Base-by-base conservation (phyloP, 371 early-diverging fungal genomes). In the Blastocladiella emersonii region DNA sequence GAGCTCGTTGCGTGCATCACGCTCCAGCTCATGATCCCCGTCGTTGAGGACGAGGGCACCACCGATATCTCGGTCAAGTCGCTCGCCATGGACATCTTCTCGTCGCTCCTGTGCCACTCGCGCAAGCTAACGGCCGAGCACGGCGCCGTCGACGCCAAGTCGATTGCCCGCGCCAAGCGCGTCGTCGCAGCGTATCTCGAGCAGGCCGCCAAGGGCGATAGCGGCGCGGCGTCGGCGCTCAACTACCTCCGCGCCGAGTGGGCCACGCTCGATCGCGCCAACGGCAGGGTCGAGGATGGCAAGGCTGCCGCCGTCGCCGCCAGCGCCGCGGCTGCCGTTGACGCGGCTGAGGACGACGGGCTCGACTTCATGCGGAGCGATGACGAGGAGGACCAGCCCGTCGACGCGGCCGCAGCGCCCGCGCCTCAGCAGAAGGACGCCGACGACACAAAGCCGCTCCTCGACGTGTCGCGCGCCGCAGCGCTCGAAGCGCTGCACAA, bases 1-100 rank as follows among this genome's bases (percentile, higher is more conserved):
- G 90, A 89, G 57, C 67, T 88, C 10, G 73, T 85, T 36, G 70
- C 86, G 10, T 67, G 79, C 35, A 67, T 83, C 2, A 80, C 84
- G 55, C 82, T 81, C 39, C 78, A 78, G 56, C 75, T 88, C 17
- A 74, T 92, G 74, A 83, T 85, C 2, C 61, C n/a, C 35, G 34
- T 36, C 62, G 25, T 62, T 61, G 62, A 62, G 36, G 62, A 62
- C 37, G 55, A 62, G 13, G 17, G 4, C 30, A 21, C 27, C 13
- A 27, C 41, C 0, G 60, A 59, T 8, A 10, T 10, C 15, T 25
- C 43, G 12, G 30, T 59, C 41, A 59, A 59, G 44, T 8, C 41
- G 13, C 44, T 37, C 15, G 44, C 44, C 60, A 36, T 59, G 60
- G 60, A 59, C 37, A 44, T 59, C 12, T 59, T 59, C 23, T 37